Percentiles rank a stretch among this genome's conserved stretches.
Conservation (phyloP, 2,329 filamentous ascomycete genomes). For the Setomelanomma holmii region DNA sequence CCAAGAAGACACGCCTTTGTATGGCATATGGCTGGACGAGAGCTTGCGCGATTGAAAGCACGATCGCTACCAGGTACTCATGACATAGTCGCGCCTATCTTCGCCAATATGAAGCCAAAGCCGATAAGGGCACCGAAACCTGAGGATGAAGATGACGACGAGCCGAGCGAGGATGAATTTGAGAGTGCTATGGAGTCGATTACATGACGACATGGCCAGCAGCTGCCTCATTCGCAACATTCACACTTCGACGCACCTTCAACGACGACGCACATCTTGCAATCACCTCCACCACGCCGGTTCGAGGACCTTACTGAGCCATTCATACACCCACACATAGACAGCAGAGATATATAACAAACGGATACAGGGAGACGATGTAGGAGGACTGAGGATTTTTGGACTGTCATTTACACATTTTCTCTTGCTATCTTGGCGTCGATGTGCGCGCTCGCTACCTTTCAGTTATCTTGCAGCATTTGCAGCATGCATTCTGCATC, state of each 20-base stretch:
- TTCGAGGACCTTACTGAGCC: neutral
- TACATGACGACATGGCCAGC: too few species aligned
- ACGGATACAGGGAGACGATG: neutral
- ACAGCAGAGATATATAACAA: neutral
- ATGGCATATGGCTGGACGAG: conserved; percentile 50
- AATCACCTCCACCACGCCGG: neutral
- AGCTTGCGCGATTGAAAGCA: conserved; percentile 50
- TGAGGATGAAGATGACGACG: conserved; percentile 16
- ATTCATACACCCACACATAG: neutral
- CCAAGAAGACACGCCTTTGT: conserved; percentile 38
- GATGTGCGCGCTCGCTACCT: neutral
- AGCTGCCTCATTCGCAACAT: neutral
- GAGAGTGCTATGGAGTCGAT: conserved; percentile 9
- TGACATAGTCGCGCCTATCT: conserved; percentile 27
- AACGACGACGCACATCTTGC: too few species aligned
- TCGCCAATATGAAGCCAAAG: conserved; percentile 40
- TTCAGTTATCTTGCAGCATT: neutral
- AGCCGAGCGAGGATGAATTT: conserved; percentile 28
- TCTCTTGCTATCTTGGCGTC: neutral
- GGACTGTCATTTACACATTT: neutral
- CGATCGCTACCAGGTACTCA: conserved; percentile 9
- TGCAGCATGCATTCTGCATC: neutral
- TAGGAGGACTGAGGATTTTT: neutral
- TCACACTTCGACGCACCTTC: too few species aligned
- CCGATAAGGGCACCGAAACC: conserved; percentile 23